Conservation (phyloP, 179 eudicot species). For the Corrigiola litoralis region DNA sequence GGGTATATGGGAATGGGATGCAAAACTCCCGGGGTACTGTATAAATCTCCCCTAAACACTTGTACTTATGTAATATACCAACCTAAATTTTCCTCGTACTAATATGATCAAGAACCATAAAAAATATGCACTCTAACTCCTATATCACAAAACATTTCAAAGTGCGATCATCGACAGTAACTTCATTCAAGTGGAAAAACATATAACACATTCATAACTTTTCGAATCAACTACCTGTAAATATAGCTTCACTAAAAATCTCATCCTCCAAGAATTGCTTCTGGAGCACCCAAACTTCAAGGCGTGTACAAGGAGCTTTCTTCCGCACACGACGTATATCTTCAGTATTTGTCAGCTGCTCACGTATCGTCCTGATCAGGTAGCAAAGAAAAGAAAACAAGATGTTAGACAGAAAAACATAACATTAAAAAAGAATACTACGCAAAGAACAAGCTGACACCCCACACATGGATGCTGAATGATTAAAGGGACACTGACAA, state of each 20-base stretch:
- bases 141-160: not conserved
- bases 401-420: not conserved
- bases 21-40: too few species aligned
- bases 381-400: not conserved
- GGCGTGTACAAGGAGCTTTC: slow-evolving; percentile 93
- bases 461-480: too few species aligned
- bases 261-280: slow-evolving; percentile 72
- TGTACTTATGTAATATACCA: not conserved
- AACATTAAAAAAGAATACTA: not conserved
- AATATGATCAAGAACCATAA: not conserved
- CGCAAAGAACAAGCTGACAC: too few species aligned
- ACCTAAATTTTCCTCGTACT: not conserved
- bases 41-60: not conserved
- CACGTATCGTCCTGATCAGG: slow-evolving; percentile 65
- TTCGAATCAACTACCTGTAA: slow-evolving; percentile 48
- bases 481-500: too few species aligned
- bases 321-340: slow-evolving; percentile 91
- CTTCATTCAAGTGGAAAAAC: not conserved
- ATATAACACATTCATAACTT: not conserved
- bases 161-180: too few species aligned
- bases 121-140: not conserved
- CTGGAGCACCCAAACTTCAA: slow-evolving; percentile 82
- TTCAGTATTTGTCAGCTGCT: slow-evolving; percentile 75
- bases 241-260: slow-evolving; percentile 61
- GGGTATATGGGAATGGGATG: too few species aligned